Conservation (phyloP, 2,329 filamentous ascomycete species). For the Atkinsonella texensis region DNA sequence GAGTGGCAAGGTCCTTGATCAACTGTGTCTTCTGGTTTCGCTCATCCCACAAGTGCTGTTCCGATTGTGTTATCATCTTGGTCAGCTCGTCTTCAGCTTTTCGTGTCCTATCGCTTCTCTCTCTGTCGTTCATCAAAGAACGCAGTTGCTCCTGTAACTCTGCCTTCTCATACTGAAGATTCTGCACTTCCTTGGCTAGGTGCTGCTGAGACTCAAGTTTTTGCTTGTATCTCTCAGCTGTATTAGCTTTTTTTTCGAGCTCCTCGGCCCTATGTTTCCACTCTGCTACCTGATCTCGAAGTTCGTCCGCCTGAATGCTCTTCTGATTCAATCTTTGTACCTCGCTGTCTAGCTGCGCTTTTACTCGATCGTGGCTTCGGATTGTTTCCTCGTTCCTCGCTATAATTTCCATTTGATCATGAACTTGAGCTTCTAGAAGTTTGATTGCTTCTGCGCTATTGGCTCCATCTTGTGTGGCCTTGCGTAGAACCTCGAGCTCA, state of each 20-base stretch:
- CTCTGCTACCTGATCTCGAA: conserved; percentile 48
- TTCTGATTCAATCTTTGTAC: conserved; percentile 33
- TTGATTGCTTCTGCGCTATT: conserved; percentile 39
- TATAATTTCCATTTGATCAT: conserved; percentile 61
- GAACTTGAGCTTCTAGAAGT: conserved; percentile 43
- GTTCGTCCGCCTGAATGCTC: conserved; percentile 35
- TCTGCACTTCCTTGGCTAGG: conserved; percentile 42
- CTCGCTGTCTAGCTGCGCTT: conserved; percentile 46
- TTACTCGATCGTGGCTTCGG: conserved; percentile 20
- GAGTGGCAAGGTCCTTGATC: conserved; percentile 30
- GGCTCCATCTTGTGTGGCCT: conserved; percentile 39
- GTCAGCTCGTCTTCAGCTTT: conserved; percentile 28
- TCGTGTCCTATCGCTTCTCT: conserved; percentile 20
- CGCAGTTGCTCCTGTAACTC: conserved; percentile 37
- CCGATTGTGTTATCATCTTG: conserved; percentile 29
- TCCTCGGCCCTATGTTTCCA: conserved; percentile 47
- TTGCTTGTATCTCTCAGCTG: conserved; percentile 48
- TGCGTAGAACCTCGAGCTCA: conserved; percentile 37
- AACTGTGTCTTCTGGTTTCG: conserved; percentile 33
- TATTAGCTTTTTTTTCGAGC: conserved; percentile 50
- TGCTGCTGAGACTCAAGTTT: conserved; percentile 47
- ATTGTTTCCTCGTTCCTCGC: conserved; percentile 48
- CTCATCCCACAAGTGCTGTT: conserved; percentile 30
- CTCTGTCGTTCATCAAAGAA: conserved; percentile 22
- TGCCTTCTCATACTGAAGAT: conserved; percentile 41